Percentiles rank a stretch among this genome's conserved stretches.
phyloP scores from a whole-genome alignment of 1,139 yeast species.

The Kodamaea derodonti region DNA sequence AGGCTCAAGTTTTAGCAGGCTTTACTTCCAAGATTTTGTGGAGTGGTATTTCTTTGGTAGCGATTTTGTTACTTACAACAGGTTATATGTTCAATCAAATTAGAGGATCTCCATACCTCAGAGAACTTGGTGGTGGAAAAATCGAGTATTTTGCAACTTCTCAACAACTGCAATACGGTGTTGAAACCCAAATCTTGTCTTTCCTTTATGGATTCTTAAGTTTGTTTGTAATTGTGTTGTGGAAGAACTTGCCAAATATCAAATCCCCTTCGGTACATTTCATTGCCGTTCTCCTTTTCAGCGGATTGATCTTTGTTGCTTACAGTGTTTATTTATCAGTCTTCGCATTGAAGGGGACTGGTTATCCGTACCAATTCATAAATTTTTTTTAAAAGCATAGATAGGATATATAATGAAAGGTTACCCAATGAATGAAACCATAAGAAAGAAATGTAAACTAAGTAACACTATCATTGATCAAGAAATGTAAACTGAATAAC shows the following conservation, averaged over 20 bases:
- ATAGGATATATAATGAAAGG: background rate
- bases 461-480: too few species aligned
- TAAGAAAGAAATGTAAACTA: too few species aligned
- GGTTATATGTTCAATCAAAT: slow-evolving; percentile 95
- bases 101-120: slow-evolving; percentile 69
- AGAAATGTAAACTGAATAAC: too few species aligned
- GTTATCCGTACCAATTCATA: slow-evolving; percentile 57
- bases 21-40: slow-evolving; percentile 44
- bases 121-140: slow-evolving; percentile 51
- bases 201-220: slow-evolving; percentile 60
- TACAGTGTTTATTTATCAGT: slow-evolving; percentile 54
- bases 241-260: slow-evolving; percentile 46
- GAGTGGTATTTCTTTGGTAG: slow-evolving; percentile 59
- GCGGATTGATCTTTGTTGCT: slow-evolving; percentile 41
- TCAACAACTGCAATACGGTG: slow-evolving; percentile 73
- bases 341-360: slow-evolving; percentile 54
- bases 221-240: slow-evolving; percentile 44
- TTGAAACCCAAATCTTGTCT: slow-evolving; percentile 75
- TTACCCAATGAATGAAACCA: too few species aligned
- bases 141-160: slow-evolving; percentile 61
- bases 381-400: slow-evolving; percentile 15
- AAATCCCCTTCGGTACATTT: slow-evolving; percentile 40
- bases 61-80: slow-evolving; percentile 68
- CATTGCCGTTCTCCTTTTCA: slow-evolving; percentile 37
- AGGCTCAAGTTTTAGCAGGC: slow-evolving; percentile 30